Base-by-base conservation (phyloP, 768 basidiomycete genomes). In the Hirschioporus abietinus region DNA sequence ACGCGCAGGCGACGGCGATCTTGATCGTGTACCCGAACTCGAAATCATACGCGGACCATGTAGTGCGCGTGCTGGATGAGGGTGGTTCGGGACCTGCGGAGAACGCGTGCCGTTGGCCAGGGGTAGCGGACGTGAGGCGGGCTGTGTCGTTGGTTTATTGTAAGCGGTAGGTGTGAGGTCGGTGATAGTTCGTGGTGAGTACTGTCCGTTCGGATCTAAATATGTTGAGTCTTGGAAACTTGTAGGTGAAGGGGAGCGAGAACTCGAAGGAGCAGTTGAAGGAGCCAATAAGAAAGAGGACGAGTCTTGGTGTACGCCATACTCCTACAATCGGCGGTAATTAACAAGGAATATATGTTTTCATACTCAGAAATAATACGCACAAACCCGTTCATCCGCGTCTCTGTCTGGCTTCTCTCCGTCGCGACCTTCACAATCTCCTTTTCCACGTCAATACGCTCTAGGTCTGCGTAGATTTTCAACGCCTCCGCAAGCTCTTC, bases 401-500 rank as follows among this genome's bases (percentile, higher is more conserved):
- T 81, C 58, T 94, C 90, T 69, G 82, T 86, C 72, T 81, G 82
- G 73, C 92, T 95, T 67, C 86, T 79, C 70, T 93, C 88, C 70
- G 92, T 84, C 1, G 85, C 83, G 70, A 84, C 82, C 24, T 85
- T 78, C 75, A 92, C 77, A 65, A 84, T 78, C 62, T 72, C 74
- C 68, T 78, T 80, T 64, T 81, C 88, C 36, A 82, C 74, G 17
- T 83, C 92, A 20, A 93, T 81, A 24, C 88, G 81, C 68, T 88
- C 83, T 36, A 94, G 78, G 71, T 96, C 93, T 12, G 94, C 90
- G 70, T 94, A 88, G 72, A 91, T 85, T 63, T 82, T 79, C 66
- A 95, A 74, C 1, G 87, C 90, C 42, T 85, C 87, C 1, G 88
- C 68, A 26, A 96, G 81, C 60, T 87, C 87, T 64, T 82, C 88